Base-by-base conservation (phyloP, 139 green algal species). In the Chlamydomonas sphaeroides region DNA sequence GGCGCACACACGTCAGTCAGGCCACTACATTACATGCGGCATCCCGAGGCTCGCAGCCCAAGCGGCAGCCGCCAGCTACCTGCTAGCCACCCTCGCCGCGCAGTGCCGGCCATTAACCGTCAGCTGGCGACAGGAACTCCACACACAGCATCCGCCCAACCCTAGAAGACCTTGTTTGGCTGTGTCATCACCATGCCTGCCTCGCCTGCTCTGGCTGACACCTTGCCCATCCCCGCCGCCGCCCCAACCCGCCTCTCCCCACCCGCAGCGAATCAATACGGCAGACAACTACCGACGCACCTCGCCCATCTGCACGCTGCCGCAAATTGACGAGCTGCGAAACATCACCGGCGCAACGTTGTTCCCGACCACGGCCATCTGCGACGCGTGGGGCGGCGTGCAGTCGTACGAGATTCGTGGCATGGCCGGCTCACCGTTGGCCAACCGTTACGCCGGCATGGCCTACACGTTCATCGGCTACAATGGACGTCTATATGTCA, bases 381-480 rank as follows among this genome's bases (percentile, higher is more conserved):
- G 81, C 65, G 38, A 53, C 26, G 48, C 48, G 8, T 15, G 25
- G 23, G 5, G 18, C 28, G 77, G 77, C 65, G n/a, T 84, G 1
- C 6, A 20, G 2, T 6, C 65, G 35, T 84, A 76, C 65, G 26
- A 78, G 36, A 72, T 69, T 20, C 30, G 39, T 0, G 62, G 48
- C n/a, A 10, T n/a, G 5, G 15, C 39, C 5, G 49, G 30, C 38
- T 45, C 51, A 36, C 38, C 33, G 3, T 39, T 28, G 26, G 21
- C 51, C 15, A 76, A 77, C 61, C 42, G 4, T 23, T 28, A 59
- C 32, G 48, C 35, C 1, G 80, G 80, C 8, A 36, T 25, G 42
- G 86, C 80, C 1, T 87, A 84, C 36, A 65, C 84, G 15, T 90
- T 71, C 69, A 68, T 85, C 53, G 78, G 68, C 17, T 90, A 90